Evolutionary conservation across 495 filamentous ascomycete genomes (phyloP).

Genomic region (Penicillium herquei): DNA sequence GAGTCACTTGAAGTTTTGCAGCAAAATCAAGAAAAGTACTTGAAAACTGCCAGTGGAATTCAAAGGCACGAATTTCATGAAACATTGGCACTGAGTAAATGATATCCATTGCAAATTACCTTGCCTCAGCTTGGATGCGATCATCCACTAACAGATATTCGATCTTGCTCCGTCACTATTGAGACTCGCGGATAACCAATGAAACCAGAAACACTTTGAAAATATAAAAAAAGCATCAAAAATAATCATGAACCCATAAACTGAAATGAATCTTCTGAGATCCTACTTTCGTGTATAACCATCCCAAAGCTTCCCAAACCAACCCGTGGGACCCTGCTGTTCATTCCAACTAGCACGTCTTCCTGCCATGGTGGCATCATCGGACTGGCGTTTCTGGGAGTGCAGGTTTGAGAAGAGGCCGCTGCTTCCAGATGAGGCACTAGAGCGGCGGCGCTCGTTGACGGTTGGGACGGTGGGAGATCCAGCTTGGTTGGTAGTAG

Average conservation of each 20-base stretch:
- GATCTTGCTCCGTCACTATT: no score
- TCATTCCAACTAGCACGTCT: conserved; percentile 51
- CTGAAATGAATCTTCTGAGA: not conserved
- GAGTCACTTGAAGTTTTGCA: no score
- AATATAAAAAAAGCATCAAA: not conserved
- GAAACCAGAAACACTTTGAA: not conserved
- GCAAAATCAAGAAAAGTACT: no score
- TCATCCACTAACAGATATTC: no score
- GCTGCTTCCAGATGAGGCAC: conserved; percentile 22
- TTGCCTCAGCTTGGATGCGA: no score
- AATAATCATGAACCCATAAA: not conserved
- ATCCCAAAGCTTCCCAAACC: conserved; percentile 55
- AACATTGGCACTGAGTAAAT: no score
- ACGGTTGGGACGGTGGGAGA: conserved; percentile 18
- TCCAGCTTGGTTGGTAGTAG: conserved; percentile 3
- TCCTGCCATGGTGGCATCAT: conserved; percentile 34
- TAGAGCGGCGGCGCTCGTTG: conserved; percentile 34
- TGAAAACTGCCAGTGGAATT: no score
- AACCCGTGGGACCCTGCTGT: conserved; percentile 40
- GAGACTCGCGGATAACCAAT: not conserved
- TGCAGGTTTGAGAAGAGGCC: conserved; percentile 48
- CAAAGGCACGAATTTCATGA: no score
- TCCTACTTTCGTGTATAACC: conserved; percentile 39
- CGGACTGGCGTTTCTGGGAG: conserved; percentile 50
- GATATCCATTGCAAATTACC: no score